phyloP scores from a whole-genome alignment of 345 rosid species.

The Salix caprea region DNA sequence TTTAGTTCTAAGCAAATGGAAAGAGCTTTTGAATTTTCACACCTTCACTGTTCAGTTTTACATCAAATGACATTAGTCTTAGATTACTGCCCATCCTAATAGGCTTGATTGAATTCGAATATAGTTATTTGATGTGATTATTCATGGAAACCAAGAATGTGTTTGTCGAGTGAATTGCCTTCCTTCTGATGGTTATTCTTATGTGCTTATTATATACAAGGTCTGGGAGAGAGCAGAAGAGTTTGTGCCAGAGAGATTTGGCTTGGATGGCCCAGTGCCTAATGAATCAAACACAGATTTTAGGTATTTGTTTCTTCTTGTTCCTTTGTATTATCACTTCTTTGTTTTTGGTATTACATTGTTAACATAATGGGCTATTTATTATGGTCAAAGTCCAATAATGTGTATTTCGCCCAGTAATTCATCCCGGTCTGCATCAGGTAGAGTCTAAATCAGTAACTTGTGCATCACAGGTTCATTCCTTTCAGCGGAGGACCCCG shows the following conservation, averaged over 20 bases:
- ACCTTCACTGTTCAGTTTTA: neutral
- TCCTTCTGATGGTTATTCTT: neutral
- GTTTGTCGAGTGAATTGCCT: neutral
- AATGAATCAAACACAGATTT: constrained; percentile 90
- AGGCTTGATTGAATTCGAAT: neutral
- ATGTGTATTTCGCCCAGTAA: neutral
- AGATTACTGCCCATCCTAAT: neutral
- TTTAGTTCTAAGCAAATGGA: neutral
- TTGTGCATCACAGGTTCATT: constrained; percentile 52
- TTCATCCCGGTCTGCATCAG: neutral
- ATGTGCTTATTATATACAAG: constrained; percentile 35
- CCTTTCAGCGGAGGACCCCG: constrained; percentile 98
- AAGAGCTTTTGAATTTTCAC: neutral
- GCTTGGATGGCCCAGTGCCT: constrained; percentile 71
- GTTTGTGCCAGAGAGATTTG: constrained; percentile 79
- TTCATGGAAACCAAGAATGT: neutral
- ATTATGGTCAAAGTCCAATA: neutral
- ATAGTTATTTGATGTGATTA: neutral
- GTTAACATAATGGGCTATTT: neutral
- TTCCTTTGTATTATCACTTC: neutral
- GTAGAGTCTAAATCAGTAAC: neutral
- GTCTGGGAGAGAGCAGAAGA: constrained; percentile 96
- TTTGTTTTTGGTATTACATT: neutral
- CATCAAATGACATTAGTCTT: neutral
- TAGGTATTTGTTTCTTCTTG: constrained; percentile 43